These are phyloP conservation scores for Eucalyptus cloeziana DNA, from an alignment of 345 rosid genomes.

Conservation along the genomic window DNA sequence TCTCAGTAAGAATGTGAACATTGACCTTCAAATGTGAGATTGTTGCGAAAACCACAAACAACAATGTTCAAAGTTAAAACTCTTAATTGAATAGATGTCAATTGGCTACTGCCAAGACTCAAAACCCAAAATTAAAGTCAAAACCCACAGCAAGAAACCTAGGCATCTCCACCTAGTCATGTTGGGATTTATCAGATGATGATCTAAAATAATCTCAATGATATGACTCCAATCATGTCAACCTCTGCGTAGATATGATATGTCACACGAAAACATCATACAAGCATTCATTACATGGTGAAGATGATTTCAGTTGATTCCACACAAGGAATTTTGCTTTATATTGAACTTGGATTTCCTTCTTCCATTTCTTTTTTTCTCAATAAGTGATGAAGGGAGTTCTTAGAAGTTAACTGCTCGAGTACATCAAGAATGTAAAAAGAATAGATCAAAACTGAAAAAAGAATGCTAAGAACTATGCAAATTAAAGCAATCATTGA, in stretches of 20 bases:
- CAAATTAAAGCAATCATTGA: not conserved
- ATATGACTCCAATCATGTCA: not conserved
- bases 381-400: not conserved
- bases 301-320: not conserved
- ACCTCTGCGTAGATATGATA: not conserved
- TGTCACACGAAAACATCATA: not conserved
- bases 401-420: not conserved
- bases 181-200: not conserved
- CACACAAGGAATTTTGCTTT: not conserved
- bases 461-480: not conserved
- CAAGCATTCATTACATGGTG: not conserved
- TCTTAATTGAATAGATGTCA: not conserved
- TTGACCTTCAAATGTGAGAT: too few species aligned
- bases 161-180: not conserved
- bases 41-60: too few species aligned
- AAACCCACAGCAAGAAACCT: not conserved
- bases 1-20: too few species aligned
- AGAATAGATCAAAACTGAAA: not conserved
- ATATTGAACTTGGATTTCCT: not conserved
- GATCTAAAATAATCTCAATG: not conserved
- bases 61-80: not conserved
- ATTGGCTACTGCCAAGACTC: not conserved
- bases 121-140: not conserved
- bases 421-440: not conserved
- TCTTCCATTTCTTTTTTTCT: not conserved